Conservation (phyloP, 2,329 filamentous ascomycete species). For the Fusarium paranaense region DNA sequence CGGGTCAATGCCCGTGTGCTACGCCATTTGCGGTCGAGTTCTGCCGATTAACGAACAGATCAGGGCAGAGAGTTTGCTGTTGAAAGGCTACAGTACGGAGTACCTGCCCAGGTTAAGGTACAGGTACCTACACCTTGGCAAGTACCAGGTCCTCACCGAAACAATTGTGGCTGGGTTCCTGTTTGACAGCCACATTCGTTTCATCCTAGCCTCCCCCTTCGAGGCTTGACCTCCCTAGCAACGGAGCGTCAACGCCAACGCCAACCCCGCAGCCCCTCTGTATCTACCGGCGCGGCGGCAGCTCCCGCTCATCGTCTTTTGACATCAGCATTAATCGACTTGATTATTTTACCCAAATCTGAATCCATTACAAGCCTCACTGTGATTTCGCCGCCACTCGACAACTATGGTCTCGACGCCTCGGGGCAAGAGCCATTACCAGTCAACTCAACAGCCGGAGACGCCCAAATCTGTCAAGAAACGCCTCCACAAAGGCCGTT, state of each 20-base stretch:
- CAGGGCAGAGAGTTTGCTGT: not conserved
- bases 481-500: conserved; percentile 48
- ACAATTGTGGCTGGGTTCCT: not conserved
- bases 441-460: conserved; percentile 17
- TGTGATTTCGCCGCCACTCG: not conserved
- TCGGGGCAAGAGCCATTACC: conserved; percentile 1
- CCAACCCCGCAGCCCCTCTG: conserved; percentile 13
- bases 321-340: not conserved
- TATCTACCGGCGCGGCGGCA: conserved; percentile 12
- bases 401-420: conserved; percentile 31
- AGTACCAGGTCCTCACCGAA: not conserved
- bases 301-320: conserved; percentile 22
- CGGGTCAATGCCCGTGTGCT: not conserved
- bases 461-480: conserved; percentile 46
- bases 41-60: not conserved
- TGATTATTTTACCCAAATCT: not conserved
- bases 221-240: conserved; percentile 5
- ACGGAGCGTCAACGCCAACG: not conserved
- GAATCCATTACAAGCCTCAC: not conserved
- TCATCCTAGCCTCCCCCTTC: not conserved
- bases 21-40: not conserved
- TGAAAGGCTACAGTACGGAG: not conserved
- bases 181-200: not conserved
- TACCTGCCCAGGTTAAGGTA: not conserved
- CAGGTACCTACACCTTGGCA: not conserved